These are phyloP conservation scores for Pseudogymnoascus sp. DNA, from an alignment of 2,329 filamentous ascomycete genomes.

Conservation along the genomic window DNA sequence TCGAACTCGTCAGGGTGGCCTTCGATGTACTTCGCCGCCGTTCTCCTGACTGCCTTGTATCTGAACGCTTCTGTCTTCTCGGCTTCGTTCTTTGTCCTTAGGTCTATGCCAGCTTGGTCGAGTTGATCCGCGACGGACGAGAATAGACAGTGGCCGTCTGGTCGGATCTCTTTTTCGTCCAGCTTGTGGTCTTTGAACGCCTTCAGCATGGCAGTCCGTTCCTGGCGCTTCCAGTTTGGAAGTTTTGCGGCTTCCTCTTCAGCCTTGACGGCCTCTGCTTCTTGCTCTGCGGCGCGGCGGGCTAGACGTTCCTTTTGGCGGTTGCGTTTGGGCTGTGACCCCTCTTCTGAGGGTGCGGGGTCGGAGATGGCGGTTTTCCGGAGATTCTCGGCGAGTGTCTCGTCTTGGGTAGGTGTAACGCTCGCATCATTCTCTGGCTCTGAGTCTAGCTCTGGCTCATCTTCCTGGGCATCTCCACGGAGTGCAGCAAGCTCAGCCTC, in stretches of 20 bases:
- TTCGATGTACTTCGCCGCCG: conserved; percentile 71
- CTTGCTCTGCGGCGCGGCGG: conserved; percentile 77
- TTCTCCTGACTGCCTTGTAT: conserved; percentile 62
- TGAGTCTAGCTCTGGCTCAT: conserved; percentile 3
- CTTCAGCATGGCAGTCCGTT: conserved; percentile 62
- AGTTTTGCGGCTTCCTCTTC: conserved; percentile 67
- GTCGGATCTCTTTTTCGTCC: conserved; percentile 69
- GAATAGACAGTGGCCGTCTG: conserved; percentile 94
- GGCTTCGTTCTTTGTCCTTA: conserved; percentile 28
- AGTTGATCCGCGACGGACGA: conserved; percentile 85
- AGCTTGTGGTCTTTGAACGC: conserved; percentile 59
- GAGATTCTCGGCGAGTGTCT: conserved; percentile 19
- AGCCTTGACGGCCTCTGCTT: conserved; percentile 60
- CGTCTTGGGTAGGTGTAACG: conserved; percentile 11
- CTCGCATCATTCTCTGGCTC: background rate
- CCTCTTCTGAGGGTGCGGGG: conserved; percentile 17
- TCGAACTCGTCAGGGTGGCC: conserved; percentile 71
- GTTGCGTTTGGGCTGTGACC: conserved; percentile 57
- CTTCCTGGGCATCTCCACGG: conserved; percentile 21
- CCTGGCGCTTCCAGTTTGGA: conserved; percentile 64
- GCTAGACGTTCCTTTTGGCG: conserved; percentile 87
- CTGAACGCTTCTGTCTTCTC: conserved; percentile 33
- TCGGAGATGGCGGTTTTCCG: conserved; percentile 20
- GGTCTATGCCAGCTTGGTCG: conserved; percentile 40
- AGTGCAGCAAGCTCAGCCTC: conserved; percentile 48